Base-by-base conservation (phyloP, 345 rosid species). In the Populus euphratica region DNA sequence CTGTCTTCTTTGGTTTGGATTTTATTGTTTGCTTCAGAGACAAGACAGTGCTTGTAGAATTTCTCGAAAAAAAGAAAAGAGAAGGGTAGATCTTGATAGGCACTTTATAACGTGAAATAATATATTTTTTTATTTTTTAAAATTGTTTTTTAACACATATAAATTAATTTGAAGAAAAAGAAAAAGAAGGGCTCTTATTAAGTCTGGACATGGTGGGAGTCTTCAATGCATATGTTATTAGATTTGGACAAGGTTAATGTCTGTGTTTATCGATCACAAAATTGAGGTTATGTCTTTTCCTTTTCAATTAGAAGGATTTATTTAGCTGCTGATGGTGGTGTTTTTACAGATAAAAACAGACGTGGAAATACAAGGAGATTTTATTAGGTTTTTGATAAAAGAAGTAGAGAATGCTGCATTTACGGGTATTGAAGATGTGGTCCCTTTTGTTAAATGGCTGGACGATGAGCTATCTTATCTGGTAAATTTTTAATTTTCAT, bases 401-500 rank as follows among this genome's bases (percentile, higher is more conserved):
- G 97, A 96, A 76, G 97, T 96, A 18, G 97, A 89, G 87, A 86
- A 80, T 81, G 97, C 97, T 44, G 94, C 90, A 66, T 94, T 92
- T 81, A 74, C 90, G 23, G 86, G 86, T 27, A 91, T 96, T 1
- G 93, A 94, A 86, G 98, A 96, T 76, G 98, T 92, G 54, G 97
- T 96, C 36, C 93, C 97, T 39, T 96, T 94, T 75, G 99, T 96
- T 6, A 92, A 96, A 78, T 96, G 98, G 98, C 93, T 92, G 14
- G 98, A 94, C 66, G 98, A 94, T 54, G 98, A 94, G 85, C 94
- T 94, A 38, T 94, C 97, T 36, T 92, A 90, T 79, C 73, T 94
- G 89, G 98, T 94, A 90, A 67, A 27, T 21, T 6, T 69, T 6
- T 2, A 36, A 18, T 59, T 31, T n/a, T 44, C 64, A 9, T 4